Base-by-base conservation (phyloP, 768 basidiomycete genomes). In the Boletus tomentosulus region DNA sequence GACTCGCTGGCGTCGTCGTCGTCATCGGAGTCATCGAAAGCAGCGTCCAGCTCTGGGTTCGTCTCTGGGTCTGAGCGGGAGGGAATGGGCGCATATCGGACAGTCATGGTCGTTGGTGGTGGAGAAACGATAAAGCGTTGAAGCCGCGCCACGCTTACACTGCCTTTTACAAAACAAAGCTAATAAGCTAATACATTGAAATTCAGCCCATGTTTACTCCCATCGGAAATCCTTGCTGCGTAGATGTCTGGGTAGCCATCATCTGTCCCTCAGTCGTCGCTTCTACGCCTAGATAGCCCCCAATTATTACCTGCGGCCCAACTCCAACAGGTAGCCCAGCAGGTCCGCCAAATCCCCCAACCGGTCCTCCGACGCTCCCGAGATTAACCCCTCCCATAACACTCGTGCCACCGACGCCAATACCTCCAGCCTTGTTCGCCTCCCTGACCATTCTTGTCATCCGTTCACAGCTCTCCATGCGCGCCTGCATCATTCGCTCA, bases 21-120 rank as follows among this genome's bases (percentile, higher is more conserved):
- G 56, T 85, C 85, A 51, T 90, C 89, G 4, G 83, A 80, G 60
- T 89, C 87, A 66, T 86, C 85, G 60, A 94, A 94, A 2, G 92
- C 91, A 24, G 90, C 90, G 65, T 93, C 87, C 81, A 94, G 84
- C 74, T 92, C 86, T 54, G 77, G 66, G 45, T 76, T 72, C 9
- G 74, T 67, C 51, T 77, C 72, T 44, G 70, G 73, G 65, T 80
- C 79, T 16, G 76, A 71, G 61, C 74, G 74, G 22, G 80, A 76
- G 59, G 85, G 83, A 43, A 89, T 71, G 55, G 87, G 82, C 2
- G 83, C 82, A 77, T 90, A 90, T 60, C 82, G 80, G 59, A 75
- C 78, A 61, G 84, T 70, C 78, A 78, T 78, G 37, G 37, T 55
- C n/a, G 54, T 54, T 49, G 24, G 46, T 41, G n/a, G 39, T 38